Base-by-base conservation (phyloP, 202 grass and related monocot species). In the Schoenoplectus tabernaemontani region DNA sequence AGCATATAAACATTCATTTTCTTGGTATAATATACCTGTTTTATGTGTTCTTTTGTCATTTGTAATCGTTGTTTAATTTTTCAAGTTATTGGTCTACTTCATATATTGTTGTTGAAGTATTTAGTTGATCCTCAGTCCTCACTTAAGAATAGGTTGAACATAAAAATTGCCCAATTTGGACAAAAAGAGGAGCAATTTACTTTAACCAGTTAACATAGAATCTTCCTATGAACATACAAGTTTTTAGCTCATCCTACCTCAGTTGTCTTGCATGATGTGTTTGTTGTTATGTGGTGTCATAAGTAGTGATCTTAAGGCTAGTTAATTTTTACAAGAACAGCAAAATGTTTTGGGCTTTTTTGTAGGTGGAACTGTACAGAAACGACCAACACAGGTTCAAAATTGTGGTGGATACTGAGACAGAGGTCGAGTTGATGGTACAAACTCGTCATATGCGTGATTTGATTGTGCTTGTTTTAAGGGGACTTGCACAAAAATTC, bases 351-450 rank as follows among this genome's bases (percentile, higher is more conserved):
- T 72, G 62, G 38, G 32, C 4, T 2, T 46, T 71, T 33, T 84
- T 83, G 36, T 87, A 99, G 96, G 92, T 99, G 36, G 96, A 91
- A 64, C 83, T 95, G 43, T 88, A 93, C 77, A 83, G 83, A 7
- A 99, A 93, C 38, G 88, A 95, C 82, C 91, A 92, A 59, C 91
- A 95, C 83, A 74, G 86, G n/a, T 95, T 99, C 82, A 99, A 99
- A 88, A 99, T 99, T n/a, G 90, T 93, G 11, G 82, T 99, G 1
- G 96, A 96, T n/a, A 78, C 83, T 20, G 88, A 99, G 0, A 91
- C 78, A n/a, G 96, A 98, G 41, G 85, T 83, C 42, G 91, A 92
- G 6, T 83, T 98, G 83, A 91, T 95, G 91, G 96, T 96, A 78
- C 96, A 93, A 82, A 96, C 90, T 3, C 83, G 83, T 1, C 92